phyloP scores from a whole-genome alignment of 148 eudicot genomes.

The Rheum nobile region DNA sequence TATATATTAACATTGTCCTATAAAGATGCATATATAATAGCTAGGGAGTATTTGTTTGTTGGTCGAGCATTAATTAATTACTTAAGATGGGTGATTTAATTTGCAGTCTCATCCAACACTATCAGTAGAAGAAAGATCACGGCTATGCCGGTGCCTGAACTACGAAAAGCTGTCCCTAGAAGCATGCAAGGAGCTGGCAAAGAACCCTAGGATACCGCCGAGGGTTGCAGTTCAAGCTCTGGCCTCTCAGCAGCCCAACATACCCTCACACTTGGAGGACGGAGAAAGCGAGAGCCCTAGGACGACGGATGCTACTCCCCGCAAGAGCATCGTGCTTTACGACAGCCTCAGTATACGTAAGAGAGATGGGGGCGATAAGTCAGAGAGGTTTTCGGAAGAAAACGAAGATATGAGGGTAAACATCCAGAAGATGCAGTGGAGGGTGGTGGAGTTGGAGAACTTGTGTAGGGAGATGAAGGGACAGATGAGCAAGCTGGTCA shows the following conservation, averaged over 20 bases:
- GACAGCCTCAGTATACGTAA: neutral
- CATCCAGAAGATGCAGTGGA: slow-evolving; percentile 67
- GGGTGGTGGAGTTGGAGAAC: slow-evolving; percentile 73
- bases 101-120: slow-evolving; percentile 68
- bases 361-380: neutral
- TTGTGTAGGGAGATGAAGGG: slow-evolving; percentile 73
- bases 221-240: slow-evolving; percentile 78
- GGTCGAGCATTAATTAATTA: too few relatives aligned
- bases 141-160: slow-evolving; percentile 66
- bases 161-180: slow-evolving; percentile 64
- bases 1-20: too few relatives aligned
- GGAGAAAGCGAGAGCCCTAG: slow-evolving; percentile 10
- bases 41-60: too few relatives aligned
- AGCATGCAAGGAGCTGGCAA: slow-evolving; percentile 81
- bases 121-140: slow-evolving; percentile 58
- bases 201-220: slow-evolving; percentile 79
- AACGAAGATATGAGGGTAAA: slow-evolving; percentile 39
- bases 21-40: too few relatives aligned
- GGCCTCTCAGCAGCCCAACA: slow-evolving; percentile 31
- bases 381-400: slow-evolving; percentile 14
- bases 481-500: slow-evolving; percentile 66
- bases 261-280: neutral
- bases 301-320: neutral
- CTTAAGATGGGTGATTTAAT: too few relatives aligned
- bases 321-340: slow-evolving; percentile 21